These are phyloP conservation scores for Panaeolus cyanescens DNA, from an alignment of 768 basidiomycete genomes.

Conservation along the genomic window DNA sequence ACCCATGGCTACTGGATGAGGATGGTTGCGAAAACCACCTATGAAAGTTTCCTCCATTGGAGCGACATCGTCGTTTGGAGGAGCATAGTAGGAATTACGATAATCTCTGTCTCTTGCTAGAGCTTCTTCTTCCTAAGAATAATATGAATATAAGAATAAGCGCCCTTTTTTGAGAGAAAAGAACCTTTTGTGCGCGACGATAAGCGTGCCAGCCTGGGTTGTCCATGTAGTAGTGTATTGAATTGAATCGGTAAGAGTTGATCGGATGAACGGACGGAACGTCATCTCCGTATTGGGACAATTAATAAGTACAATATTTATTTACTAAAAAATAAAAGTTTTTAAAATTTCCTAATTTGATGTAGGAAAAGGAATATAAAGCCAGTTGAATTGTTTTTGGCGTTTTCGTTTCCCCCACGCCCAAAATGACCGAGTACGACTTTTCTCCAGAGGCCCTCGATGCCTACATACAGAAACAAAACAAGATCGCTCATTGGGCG, in stretches of 20 bases:
- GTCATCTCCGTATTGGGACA: neutral
- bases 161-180: conserved; percentile 12
- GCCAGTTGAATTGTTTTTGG: neutral
- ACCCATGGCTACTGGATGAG: neutral
- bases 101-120: conserved; percentile 22
- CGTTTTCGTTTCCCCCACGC: conserved; percentile 10
- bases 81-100: conserved; percentile 32
- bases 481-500: conserved; percentile 50
- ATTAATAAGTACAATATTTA: neutral
- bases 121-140: conserved; percentile 36
- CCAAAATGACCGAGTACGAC: conserved; percentile 61
- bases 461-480: conserved; percentile 45
- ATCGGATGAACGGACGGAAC: conserved; percentile 3
- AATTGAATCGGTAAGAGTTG: neutral
- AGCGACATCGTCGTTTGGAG: conserved; percentile 56
- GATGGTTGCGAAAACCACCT: conserved; percentile 50
- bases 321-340: neutral
- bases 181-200: conserved; percentile 59
- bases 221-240: conserved; percentile 53
- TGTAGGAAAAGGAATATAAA: conserved; percentile 4
- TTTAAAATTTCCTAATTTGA: no score
- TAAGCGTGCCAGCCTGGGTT: conserved; percentile 76
- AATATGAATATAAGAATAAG: conserved; percentile 6
- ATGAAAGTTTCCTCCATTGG: conserved; percentile 67
- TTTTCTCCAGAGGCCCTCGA: conserved; percentile 57